A percentile compares a stretch with the other conserved stretches of the same genome.
Evolutionary conservation across 345 rosid species (phyloP).

Genomic region (Limnanthes douglasii): DNA sequence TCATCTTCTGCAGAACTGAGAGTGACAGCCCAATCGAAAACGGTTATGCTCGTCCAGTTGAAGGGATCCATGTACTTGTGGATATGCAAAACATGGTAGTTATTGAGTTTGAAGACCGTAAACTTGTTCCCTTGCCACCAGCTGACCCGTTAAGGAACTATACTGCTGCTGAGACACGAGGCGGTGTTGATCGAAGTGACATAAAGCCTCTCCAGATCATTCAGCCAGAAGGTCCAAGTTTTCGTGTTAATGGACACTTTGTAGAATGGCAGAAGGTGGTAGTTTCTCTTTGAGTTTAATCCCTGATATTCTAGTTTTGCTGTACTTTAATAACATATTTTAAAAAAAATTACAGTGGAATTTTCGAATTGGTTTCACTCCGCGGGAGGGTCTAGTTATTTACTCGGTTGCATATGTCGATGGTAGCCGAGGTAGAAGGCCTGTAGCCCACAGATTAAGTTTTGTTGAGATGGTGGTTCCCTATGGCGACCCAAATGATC

Average conservation of each 20-base stretch:
- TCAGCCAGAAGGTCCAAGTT: slow-evolving; percentile 72
- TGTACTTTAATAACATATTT: too few species aligned
- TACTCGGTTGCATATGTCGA: slow-evolving; percentile 61
- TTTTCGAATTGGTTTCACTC: slow-evolving; percentile 67
- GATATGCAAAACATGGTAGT: slow-evolving; percentile 74
- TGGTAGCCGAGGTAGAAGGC: slow-evolving; percentile 61
- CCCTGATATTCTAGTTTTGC: background rate
- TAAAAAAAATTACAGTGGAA: slow-evolving; percentile 82
- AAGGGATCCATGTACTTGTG: slow-evolving; percentile 56
- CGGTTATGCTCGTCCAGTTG: slow-evolving; percentile 70
- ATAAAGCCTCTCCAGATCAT: slow-evolving; percentile 53
- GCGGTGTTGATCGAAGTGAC: slow-evolving; percentile 71
- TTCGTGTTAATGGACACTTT: slow-evolving; percentile 46
- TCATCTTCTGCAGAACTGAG: slow-evolving; percentile 55
- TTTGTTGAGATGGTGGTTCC: slow-evolving; percentile 85
- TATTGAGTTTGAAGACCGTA: slow-evolving; percentile 62
- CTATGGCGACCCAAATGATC: slow-evolving; percentile 74
- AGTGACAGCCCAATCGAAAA: slow-evolving; percentile 69
- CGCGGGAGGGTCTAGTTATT: slow-evolving; percentile 61
- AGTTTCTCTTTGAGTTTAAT: slow-evolving; percentile 1
- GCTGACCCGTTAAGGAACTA: slow-evolving; percentile 70
- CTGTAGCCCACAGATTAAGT: slow-evolving; percentile 62
- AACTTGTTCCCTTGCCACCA: slow-evolving; percentile 51
- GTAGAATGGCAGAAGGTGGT: slow-evolving; percentile 63
- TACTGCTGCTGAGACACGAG: slow-evolving; percentile 51